Percentiles rank a stretch among this genome's conserved stretches.
Evolutionary conservation across 176 grass and related monocot genomes (phyloP).

Genomic region (Cocos nucifera): DNA sequence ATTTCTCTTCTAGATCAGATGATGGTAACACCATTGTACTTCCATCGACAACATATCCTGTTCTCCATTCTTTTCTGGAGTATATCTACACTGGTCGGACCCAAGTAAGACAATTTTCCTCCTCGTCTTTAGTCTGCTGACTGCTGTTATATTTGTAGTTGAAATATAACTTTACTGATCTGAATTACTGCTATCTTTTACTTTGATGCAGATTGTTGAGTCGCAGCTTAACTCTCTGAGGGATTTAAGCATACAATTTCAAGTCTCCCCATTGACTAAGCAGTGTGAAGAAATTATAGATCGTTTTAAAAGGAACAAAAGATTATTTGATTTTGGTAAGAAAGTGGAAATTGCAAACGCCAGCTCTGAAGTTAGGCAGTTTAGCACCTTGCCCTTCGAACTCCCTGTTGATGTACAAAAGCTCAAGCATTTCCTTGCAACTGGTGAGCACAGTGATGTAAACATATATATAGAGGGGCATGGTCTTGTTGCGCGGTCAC

Average conservation of each 20-base stretch:
- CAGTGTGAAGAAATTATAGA: slow-evolving; percentile 51
- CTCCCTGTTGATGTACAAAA: slow-evolving; percentile 41
- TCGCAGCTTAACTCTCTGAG: slow-evolving; percentile 35
- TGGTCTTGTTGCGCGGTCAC: slow-evolving; percentile 48
- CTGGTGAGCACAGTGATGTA: slow-evolving; percentile 74
- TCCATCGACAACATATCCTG: slow-evolving; percentile 51
- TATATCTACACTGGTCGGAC: slow-evolving; percentile 76
- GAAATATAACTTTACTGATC: too few species aligned
- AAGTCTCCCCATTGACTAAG: slow-evolving; percentile 51
- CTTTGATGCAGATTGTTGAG: slow-evolving; percentile 42
- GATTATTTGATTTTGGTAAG: slow-evolving; percentile 21
- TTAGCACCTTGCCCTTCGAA: slow-evolving; percentile 56
- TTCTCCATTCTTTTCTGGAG: slow-evolving; percentile 66
- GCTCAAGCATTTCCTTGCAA: slow-evolving; percentile 64
- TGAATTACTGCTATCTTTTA: neutral
- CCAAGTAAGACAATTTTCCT: slow-evolving; percentile 37
- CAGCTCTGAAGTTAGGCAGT: slow-evolving; percentile 36
- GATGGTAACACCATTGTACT: slow-evolving; percentile 41
- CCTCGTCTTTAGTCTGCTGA: neutral
- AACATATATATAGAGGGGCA: slow-evolving; percentile 62
- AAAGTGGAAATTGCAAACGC: slow-evolving; percentile 31
- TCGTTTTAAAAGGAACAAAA: slow-evolving; percentile 29
- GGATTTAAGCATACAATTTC: slow-evolving; percentile 60
- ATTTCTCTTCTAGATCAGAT: slow-evolving; percentile 41
- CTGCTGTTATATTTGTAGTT: too few species aligned